A percentile compares a stretch with the other conserved stretches of the same genome.
Conservation (phyloP, 1,284 basidiomycete species). For the Prillingera fragicola region DNA sequence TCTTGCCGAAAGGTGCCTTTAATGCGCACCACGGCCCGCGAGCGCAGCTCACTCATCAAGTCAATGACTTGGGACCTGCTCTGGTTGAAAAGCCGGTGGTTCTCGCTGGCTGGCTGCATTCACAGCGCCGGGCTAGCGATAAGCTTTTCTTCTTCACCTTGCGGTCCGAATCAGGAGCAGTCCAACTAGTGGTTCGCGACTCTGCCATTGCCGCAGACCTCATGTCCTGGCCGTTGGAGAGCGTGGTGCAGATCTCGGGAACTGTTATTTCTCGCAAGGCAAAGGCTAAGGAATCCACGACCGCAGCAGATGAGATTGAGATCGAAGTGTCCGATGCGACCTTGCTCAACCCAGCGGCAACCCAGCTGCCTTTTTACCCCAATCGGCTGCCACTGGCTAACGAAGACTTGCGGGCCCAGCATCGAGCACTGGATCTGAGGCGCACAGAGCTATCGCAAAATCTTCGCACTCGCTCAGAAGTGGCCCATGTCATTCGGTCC, state of each 20-base stretch:
- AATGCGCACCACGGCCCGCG: conserved; percentile 18
- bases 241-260: conserved; percentile 67
- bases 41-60: conserved; percentile 55
- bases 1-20: no score
- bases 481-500: conserved; percentile 70
- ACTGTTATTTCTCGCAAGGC: conserved; percentile 60
- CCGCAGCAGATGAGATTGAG: conserved; percentile 66
- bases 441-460: conserved; percentile 67
- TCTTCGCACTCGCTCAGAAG: conserved; percentile 69
- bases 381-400: conserved; percentile 71
- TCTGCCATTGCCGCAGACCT: conserved; percentile 51
- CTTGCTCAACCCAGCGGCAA: conserved; percentile 70
- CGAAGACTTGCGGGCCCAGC: conserved; percentile 74
- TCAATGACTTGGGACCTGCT: conserved; percentile 56
- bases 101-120: conserved; percentile 73
- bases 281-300: conserved; percentile 27
- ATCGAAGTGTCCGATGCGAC: conserved; percentile 64
- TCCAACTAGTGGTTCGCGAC: conserved; percentile 61
- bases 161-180: conserved; percentile 64
- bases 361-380: conserved; percentile 70
- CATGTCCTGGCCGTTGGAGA: conserved; percentile 64
- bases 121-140: conserved; percentile 50
- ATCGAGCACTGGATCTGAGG: conserved; percentile 83
- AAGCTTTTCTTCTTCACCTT: conserved; percentile 54
- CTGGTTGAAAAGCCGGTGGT: conserved; percentile 59